A percentile compares a stretch with the other conserved stretches of the same genome.
phyloP scores from a whole-genome alignment of 179 eudicot species.

The Spinacia oleracea region DNA sequence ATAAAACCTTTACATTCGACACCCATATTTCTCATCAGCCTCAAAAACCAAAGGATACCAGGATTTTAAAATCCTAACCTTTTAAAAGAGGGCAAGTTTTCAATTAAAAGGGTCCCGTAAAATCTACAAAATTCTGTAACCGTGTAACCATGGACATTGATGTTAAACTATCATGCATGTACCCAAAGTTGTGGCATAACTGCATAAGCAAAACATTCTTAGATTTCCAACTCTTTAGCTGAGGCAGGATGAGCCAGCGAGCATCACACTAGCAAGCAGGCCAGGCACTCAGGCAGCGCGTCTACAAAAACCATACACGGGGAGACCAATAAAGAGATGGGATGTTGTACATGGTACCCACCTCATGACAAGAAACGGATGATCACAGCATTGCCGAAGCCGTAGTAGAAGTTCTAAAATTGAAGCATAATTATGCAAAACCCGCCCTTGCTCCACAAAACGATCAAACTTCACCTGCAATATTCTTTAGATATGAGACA shows the following conservation, averaged over 20 bases:
- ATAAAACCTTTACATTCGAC: background rate
- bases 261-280: background rate
- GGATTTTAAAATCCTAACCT: background rate
- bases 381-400: conserved; percentile 98
- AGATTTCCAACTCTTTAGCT: background rate
- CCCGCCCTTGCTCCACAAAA: conserved; percentile 97
- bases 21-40: background rate
- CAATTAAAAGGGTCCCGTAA: background rate
- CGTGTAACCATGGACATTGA: background rate
- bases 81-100: background rate
- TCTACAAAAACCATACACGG: background rate
- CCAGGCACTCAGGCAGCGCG: background rate
- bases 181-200: background rate
- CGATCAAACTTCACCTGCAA: conserved; percentile 93
- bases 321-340: background rate
- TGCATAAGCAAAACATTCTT: background rate
- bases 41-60: background rate
- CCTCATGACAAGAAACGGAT: conserved; percentile 99
- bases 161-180: background rate
- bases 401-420: conserved; percentile 89
- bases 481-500: conserved; percentile 21
- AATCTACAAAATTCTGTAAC: background rate
- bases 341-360: conserved; percentile 23
- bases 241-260: background rate
- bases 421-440: conserved; percentile 95